phyloP scores from a whole-genome alignment of 306 rosid species.

The Myrica gale region DNA sequence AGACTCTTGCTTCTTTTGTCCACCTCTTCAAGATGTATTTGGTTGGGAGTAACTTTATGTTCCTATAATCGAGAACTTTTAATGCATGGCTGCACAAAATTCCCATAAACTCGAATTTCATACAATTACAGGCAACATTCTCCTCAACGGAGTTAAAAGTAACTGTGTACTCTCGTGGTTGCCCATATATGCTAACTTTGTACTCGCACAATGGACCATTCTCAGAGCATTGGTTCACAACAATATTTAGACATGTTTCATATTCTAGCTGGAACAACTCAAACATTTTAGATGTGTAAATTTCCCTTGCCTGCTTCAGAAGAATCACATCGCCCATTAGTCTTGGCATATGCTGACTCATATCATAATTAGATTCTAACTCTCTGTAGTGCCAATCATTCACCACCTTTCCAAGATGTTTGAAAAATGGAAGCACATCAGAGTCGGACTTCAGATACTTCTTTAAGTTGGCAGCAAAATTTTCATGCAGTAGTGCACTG shows the following conservation, averaged over 20 bases:
- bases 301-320: conserved; percentile 51
- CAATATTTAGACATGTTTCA: conserved; percentile 49
- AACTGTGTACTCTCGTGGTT: conserved; percentile 45
- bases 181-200: conserved; percentile 52
- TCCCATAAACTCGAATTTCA: conserved; percentile 62
- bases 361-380: conserved; percentile 52
- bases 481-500: conserved; percentile 32
- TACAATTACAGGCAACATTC: conserved; percentile 54
- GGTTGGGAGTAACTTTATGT: conserved; percentile 54
- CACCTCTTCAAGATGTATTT: conserved; percentile 60
- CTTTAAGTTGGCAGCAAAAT: conserved; percentile 42
- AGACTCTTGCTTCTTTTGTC: conserved; percentile 59
- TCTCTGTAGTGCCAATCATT: conserved; percentile 58
- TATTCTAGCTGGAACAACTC: conserved; percentile 54
- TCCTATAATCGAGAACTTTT: conserved; percentile 58
- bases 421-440: conserved; percentile 41
- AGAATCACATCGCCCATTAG: conserved; percentile 54
- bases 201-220: conserved; percentile 38
- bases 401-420: conserved; percentile 48
- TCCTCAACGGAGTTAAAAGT: conserved; percentile 42
- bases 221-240: conserved; percentile 42
- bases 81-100: conserved; percentile 55
- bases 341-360: conserved; percentile 42
- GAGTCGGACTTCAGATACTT: conserved; percentile 42
- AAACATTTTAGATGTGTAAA: conserved; percentile 53